These are phyloP conservation scores for Vicia faba DNA, from an alignment of 306 rosid genomes.

Conservation along the genomic window DNA sequence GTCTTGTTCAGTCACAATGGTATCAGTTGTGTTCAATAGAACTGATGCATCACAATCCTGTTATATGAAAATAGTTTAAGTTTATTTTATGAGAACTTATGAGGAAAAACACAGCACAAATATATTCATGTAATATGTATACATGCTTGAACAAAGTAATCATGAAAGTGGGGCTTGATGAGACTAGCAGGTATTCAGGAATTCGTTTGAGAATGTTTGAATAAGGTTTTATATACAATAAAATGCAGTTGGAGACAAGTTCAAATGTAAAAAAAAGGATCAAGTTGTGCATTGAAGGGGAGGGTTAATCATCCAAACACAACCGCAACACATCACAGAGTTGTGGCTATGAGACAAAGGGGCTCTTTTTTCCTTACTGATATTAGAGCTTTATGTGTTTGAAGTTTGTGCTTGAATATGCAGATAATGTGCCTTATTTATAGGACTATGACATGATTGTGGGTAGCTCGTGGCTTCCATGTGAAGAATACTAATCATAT, in stretches of 20 bases:
- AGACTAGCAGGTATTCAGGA: too few species aligned
- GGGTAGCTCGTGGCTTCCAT: too few species aligned
- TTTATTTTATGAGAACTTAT: too few species aligned
- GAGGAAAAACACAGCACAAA: too few species aligned
- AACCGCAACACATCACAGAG: conserved; percentile 14
- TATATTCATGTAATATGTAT: too few species aligned
- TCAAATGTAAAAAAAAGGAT: neutral
- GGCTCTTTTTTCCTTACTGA: conserved; percentile 15
- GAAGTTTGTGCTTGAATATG: neutral
- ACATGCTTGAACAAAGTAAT: too few species aligned
- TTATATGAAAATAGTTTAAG: too few species aligned
- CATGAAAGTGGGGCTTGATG: too few species aligned
- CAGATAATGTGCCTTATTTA: neutral
- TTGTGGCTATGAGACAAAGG: neutral
- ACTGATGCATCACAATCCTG: neutral
- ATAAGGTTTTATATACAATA: neutral
- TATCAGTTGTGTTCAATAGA: neutral
- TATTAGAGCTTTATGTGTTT: neutral
- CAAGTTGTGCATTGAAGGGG: conserved; percentile 39
- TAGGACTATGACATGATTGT: too few species aligned
- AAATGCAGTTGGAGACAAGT: neutral
- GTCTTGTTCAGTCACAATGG: neutral
- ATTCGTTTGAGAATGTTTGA: too few species aligned
- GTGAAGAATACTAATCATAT: too few species aligned
- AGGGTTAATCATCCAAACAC: conserved; percentile 37